Evolutionary conservation across 768 basidiomycete genomes (phyloP).

Genomic region (Rhodotorula graminis): DNA sequence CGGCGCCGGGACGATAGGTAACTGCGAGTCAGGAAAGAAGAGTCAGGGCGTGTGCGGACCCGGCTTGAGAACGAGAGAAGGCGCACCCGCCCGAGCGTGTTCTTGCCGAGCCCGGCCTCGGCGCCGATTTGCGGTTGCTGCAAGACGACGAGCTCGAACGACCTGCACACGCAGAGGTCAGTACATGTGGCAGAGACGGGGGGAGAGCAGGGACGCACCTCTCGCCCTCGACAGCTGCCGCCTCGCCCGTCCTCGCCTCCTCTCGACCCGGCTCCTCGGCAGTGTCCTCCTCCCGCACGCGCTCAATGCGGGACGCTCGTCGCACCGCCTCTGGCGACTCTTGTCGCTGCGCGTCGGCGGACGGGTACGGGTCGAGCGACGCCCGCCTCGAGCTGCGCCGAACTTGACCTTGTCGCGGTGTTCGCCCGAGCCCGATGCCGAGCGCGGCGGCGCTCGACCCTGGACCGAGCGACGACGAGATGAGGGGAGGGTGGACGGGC

Average conservation of each 20-base stretch:
- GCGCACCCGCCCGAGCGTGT: conserved; percentile 31
- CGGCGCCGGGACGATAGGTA: conserved; percentile 65
- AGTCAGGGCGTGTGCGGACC: background rate
- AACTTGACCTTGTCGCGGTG: background rate
- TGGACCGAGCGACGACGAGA: background rate
- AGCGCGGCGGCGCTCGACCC: background rate
- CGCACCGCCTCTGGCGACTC: background rate
- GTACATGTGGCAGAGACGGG: background rate
- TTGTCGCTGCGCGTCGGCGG: background rate
- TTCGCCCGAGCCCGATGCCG: background rate
- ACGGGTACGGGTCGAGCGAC: conserved; percentile 16
- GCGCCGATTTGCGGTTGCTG: conserved; percentile 79
- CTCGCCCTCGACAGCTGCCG: background rate
- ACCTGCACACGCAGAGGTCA: conserved; percentile 23
- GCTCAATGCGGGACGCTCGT: background rate
- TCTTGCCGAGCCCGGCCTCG: conserved; percentile 58
- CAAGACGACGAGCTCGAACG: conserved; percentile 75
- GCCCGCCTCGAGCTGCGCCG: background rate
- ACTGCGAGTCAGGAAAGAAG: conserved; percentile 49
- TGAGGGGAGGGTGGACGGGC: background rate
- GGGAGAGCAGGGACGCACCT: background rate
- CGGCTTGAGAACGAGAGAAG: no score
- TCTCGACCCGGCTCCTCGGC: background rate
- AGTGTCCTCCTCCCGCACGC: background rate
- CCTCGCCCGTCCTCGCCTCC: no score